Percentiles rank a stretch among this genome's conserved stretches.
phyloP scores from a whole-genome alignment of 73 alveolate species.

The Breviolum minutum region DNA sequence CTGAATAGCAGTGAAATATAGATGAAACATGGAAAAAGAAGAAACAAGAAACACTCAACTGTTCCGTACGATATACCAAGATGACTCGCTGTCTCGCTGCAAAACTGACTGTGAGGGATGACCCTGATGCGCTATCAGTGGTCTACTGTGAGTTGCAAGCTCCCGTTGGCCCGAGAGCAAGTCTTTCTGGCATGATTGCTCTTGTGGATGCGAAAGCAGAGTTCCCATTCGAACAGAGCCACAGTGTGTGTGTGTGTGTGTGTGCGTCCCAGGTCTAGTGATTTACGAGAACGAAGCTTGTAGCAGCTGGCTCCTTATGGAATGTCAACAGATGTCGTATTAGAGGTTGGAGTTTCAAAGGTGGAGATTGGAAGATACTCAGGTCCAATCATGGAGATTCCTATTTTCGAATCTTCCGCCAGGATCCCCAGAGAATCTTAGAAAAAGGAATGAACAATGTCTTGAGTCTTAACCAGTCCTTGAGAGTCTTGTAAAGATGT shows the following conservation, averaged over 20 bases:
- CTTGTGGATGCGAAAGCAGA: neutral
- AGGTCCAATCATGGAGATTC: slow-evolving; percentile 80
- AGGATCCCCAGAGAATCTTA: neutral
- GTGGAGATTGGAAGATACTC: neutral
- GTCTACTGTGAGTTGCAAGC: slow-evolving; percentile 93
- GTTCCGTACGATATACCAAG: too few relatives aligned
- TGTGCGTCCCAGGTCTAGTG: slow-evolving; percentile 26
- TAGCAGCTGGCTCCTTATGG: slow-evolving; percentile 9
- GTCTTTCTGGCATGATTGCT: slow-evolving; percentile 38
- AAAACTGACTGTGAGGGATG: slow-evolving; percentile 14
- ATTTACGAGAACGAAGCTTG: slow-evolving; percentile 81
- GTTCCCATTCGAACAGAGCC: neutral
- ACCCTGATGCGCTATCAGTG: slow-evolving; percentile 79
- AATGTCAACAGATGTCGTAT: neutral
- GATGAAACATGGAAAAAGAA: too few relatives aligned
- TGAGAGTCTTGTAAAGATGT: too few relatives aligned
- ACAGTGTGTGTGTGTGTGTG: neutral
- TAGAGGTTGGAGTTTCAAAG: too few relatives aligned
- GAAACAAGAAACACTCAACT: too few relatives aligned
- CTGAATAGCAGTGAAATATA: too few relatives aligned
- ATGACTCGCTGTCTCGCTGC: too few relatives aligned
- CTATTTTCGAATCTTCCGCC: slow-evolving; percentile 61
- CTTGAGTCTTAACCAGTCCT: too few relatives aligned
- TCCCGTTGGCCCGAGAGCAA: slow-evolving; percentile 77
- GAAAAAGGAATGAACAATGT: neutral